Base-by-base conservation (phyloP, 169 alveolate species). In the Perkinsus marinus region DNA sequence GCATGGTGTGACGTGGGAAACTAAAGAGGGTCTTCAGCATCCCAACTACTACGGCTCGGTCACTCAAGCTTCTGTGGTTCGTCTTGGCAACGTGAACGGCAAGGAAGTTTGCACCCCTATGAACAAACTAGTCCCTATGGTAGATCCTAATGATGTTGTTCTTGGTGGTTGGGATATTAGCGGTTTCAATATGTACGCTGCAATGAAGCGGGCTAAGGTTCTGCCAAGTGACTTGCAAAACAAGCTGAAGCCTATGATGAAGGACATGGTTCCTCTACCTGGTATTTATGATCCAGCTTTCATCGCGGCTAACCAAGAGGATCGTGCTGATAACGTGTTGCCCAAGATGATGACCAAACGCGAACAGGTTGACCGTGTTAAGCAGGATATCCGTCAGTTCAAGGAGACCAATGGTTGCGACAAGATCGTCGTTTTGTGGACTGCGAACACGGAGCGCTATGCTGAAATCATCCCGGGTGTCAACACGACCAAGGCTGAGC, bases 141-240 rank as follows among this genome's bases (percentile, higher is more conserved):
- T 96, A 30, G 92, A 97, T 89, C 99, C 99, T 10, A 93, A 95
- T 92, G 97, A 97, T 68, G 91, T 97, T 17, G 96, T 94, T 0
- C 92, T 96, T 34, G 93, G 96, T 69, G 99, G 99, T 17, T 97
- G 99, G 99, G 99, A 97, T 92, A 95, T 97, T 68, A 94, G 96
- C 34, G 94, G 94, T 89, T 26, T 95, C 90, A 95, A 95, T 92
- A 89, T 96, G 43, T 96, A 95, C 93, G 96, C 96, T 69, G 97
- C 98, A 17, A 94, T 96, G 94, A 93, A 90, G 68, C 94, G 99
- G 89, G 97, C 98, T 68, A 89, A 95, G 94, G 99, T 97, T 38
- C 93, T 97, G 90, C 98, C 96, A 30, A 94, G 94, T 43, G 97
- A 96, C 57, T 93, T 97, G 90, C 93, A 95, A 90, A 94, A 92